These are phyloP conservation scores for Cajanus cajan DNA, from an alignment of 306 rosid species.

Conservation along the genomic window DNA sequence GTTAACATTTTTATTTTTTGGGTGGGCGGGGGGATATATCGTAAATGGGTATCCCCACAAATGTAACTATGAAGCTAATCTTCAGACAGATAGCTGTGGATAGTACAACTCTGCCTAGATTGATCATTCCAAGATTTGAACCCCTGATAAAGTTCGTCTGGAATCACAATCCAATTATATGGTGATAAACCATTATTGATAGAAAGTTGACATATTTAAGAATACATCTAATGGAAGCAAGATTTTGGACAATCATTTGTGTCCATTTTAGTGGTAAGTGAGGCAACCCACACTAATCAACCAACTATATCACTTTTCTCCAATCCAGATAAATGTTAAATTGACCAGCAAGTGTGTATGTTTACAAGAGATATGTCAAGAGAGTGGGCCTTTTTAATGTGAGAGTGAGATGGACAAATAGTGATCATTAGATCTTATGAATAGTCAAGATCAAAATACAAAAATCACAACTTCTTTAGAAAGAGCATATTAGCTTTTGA, in stretches of 20 bases:
- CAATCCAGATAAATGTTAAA: not conserved
- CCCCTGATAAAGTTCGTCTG: not conserved
- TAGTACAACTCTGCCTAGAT: not conserved
- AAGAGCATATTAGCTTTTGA: too few species aligned
- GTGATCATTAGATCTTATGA: not conserved
- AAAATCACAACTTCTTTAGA: not conserved
- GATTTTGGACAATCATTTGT: constrained; percentile 11
- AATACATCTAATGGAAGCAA: not conserved
- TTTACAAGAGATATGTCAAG: not conserved
- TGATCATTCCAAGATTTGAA: not conserved
- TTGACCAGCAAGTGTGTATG: not conserved
- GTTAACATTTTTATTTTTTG: not conserved
- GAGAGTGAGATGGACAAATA: not conserved
- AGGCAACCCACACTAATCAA: not conserved
- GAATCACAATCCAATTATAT: not conserved
- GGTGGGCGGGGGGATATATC: not conserved
- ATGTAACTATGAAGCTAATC: not conserved
- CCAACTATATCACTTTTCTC: not conserved
- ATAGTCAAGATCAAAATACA: not conserved
- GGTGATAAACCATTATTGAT: not conserved
- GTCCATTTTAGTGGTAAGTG: not conserved
- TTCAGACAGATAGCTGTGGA: not conserved
- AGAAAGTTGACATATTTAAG: not conserved
- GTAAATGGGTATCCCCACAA: not conserved
- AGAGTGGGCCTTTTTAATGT: not conserved